Evolutionary conservation across 306 rosid species (phyloP), one percentile per base, ranked within the genome.

Genomic region (Lathyrus sativus): DNA sequence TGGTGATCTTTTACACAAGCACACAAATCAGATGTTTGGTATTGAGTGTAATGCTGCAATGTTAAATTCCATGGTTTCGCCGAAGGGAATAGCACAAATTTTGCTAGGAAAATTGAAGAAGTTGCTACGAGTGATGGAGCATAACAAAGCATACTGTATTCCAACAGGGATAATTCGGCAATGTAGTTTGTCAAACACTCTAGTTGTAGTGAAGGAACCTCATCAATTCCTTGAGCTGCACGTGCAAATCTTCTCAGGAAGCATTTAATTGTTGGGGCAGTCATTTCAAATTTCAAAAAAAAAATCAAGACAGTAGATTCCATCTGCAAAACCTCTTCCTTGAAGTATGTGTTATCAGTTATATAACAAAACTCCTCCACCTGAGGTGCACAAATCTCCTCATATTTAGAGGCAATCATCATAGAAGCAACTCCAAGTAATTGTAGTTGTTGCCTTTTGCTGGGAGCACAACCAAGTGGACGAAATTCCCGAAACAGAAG

Each of bases 361-460:
- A 93, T 88, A 48, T 93, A 93, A 71, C 98, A 93, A 76, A 88
- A 93, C 64, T 93, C 97, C 81, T 93, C 99, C 65, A 93, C 99
- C 74, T 90, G 97, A 58, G 97, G 99, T 19, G 99, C 99, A 80
- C 99, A 93, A 56, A 93, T 93, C 86, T 93, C 99, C 79, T 93
- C 99, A 41, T 90, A 88, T 78, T 93, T 93, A 2, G 97, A 90
- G 71, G 99, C 97, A 84, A 93, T 87, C 99, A 93, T 93, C 99
- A 93, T 93, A 76, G 90, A 93, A 61, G 97, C 95, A 45, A 93
- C 96, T 39, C 99, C 99, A 22, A 93, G 96, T 80, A 90, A 80
- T 76, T 93, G 99, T 59, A 93, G 60, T 41, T 80, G 81, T 74
- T 93, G 97, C 56, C 99, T 81, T n/a, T n/a, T n/a, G n/a, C n/a